Base-by-base conservation (phyloP, 1,284 basidiomycete genomes). In the Fomitopsis schrenkii region DNA sequence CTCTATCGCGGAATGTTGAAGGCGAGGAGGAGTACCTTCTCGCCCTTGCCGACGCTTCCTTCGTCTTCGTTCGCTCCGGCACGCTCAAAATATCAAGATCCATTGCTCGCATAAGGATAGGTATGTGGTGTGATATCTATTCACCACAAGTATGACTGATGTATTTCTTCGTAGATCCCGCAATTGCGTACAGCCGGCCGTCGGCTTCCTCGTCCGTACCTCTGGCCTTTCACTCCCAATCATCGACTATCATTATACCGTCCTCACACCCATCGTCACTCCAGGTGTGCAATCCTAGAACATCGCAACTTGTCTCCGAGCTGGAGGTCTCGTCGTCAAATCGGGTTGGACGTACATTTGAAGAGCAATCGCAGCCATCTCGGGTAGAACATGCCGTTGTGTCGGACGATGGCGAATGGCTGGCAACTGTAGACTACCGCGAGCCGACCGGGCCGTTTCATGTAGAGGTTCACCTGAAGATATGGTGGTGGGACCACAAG, bases 241-340 rank as follows among this genome's bases (percentile, higher is more conserved):
- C 92, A 8, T 85, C 86, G n/a, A 86, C 91, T 1, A 76, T 97
- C 59, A 84, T 98, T 61, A 83, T 99, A 17, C 91, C 94, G 0
- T 95, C 97, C 0, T 97, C 96, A 0, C 95, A 99, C 72, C 92
- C 95, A 0, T 97, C 96, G 5, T 94, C 94, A 14, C 78, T 99
- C 48, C 97, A 99, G 77, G 88, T 94, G 48, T 96, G 94, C 76
- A 91, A 94, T 38, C 88, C 91, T 0, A 76, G 82, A 14, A 83
- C 86, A 8, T 90, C 90, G 36, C 82, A 83, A 56, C 82, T 96
- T 3, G 70, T 94, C 1, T 88, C 88, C 55, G 97, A 99, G 75
- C 80, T 99, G 30, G 96, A 99, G 74, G 86, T 99, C 4, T 89
- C 93, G 0, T 94, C 97, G 9, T 95, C 95, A 22, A 99, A 98